Conservation (phyloP, 805 yeast genomes). For the Yamadazyma scolyti region DNA sequence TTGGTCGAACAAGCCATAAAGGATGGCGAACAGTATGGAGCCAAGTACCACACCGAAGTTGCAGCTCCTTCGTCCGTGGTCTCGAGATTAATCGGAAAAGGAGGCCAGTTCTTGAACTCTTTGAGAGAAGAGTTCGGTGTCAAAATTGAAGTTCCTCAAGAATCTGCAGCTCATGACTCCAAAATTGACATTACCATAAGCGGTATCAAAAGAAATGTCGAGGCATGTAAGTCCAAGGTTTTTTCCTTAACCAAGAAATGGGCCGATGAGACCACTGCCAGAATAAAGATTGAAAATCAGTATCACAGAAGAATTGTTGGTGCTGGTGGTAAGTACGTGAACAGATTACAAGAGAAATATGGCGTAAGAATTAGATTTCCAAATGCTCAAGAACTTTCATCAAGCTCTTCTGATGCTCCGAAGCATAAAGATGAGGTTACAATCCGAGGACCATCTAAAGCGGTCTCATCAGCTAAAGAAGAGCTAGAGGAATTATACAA, state of each 20-base stretch:
- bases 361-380: constrained; percentile 80
- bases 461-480: constrained; percentile 77
- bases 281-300: constrained; percentile 67
- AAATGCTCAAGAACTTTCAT: constrained; percentile 22
- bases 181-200: constrained; percentile 54
- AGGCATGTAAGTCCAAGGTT: constrained; percentile 63
- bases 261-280: constrained; percentile 73
- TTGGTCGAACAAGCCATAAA: constrained; percentile 54
- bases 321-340: constrained; percentile 72
- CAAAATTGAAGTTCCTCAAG: constrained; percentile 65
- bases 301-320: constrained; percentile 85
- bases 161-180: constrained; percentile 19
- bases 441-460: constrained; percentile 86
- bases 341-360: constrained; percentile 84
- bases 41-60: constrained; percentile 43
- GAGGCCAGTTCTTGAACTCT: constrained; percentile 69
- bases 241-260: constrained; percentile 60
- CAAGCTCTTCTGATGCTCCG: constrained; percentile 31
- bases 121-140: constrained; percentile 73
- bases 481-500: constrained; percentile 80
- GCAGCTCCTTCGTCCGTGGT: constrained; percentile 65
- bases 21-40: constrained; percentile 51
- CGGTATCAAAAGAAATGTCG: constrained; percentile 79
- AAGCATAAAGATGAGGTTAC: constrained; percentile 58
- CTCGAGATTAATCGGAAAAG: constrained; percentile 85